Base-by-base conservation (phyloP, 257 asterid genomes). In the Nicotiana obtusifolia region DNA sequence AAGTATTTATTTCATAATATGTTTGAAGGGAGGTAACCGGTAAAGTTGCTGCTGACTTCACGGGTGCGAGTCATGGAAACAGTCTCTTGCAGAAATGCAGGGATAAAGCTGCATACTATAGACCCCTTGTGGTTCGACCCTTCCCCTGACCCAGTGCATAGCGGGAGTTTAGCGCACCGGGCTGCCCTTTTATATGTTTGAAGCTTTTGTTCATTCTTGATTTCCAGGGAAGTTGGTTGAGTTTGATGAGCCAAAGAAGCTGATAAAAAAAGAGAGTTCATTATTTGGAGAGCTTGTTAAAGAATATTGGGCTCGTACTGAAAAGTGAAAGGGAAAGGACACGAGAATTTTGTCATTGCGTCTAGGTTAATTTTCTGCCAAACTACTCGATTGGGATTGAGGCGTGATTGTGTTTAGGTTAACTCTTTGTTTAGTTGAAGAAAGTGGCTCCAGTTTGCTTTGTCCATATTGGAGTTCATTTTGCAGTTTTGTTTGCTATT, bases 241-340 rank as follows among this genome's bases (percentile, higher is more conserved):
- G 75, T 64, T 64, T 81, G 83, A 81, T 33, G 17, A 30, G 10
- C 83, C 83, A 30, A 54, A 71, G 19, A 81, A 65, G 77, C 24
- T 81, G 78, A 33, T 81, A 57, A 73, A 30, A 5, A 66, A 31
- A 31, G 47, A 53, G 54, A 22, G 20, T 5, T 81, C 83, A 37
- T 13, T 66, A 47, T 81, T 81, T 54, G 24, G 66, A n/a, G 33
- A 66, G 78, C 83, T 81, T 52, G 79, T 81, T 41, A 73, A 30
- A 24, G 78, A 81, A 30, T 81, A 66, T 4, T 69, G 77, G 33
- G 33, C 59, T 41, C 57, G 77, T 13, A 37, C 77, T 10, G 0
- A 41, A 20, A 69, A 69, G 59, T 41, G 59, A 69, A 6, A 69
- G 31, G 4, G 31, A 26, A 26, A 26, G 5, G 1, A 19, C 2